These are phyloP conservation scores for Elongisporangium undulatum DNA, from an alignment of 352 stramenopile genomes.

Conservation along the genomic window DNA sequence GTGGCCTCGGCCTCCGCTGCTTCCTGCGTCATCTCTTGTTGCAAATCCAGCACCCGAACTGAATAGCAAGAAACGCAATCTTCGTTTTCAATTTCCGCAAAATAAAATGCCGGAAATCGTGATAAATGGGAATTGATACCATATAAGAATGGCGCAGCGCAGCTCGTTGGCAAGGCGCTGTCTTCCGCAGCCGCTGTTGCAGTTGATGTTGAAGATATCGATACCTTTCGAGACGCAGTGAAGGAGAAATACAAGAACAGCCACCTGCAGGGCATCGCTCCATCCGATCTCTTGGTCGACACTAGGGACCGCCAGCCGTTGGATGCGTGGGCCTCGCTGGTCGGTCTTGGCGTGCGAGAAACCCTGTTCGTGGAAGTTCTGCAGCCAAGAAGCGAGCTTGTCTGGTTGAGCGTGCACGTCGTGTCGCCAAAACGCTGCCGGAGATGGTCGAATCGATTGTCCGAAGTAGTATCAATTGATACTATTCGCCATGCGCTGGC, in stretches of 20 bases:
- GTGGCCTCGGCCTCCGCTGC: background rate
- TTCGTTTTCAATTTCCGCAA: too few relatives aligned
- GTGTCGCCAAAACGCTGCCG: background rate
- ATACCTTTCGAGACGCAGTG: background rate
- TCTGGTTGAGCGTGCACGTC: background rate
- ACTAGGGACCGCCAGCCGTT: background rate
- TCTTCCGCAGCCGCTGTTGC: too few relatives aligned
- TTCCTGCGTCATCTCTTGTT: background rate
- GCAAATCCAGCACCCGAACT: too few relatives aligned
- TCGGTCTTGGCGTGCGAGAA: background rate
- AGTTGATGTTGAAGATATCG: too few relatives aligned
- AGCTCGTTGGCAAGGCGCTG: too few relatives aligned
- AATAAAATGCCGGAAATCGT: too few relatives aligned
- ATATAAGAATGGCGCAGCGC: too few relatives aligned
- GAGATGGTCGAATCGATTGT: background rate
- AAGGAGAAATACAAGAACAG: background rate
- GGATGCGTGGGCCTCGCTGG: background rate
- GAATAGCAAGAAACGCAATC: too few relatives aligned
- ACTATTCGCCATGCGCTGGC: background rate
- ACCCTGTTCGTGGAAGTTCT: background rate
- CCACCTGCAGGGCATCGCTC: background rate
- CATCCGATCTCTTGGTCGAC: background rate
- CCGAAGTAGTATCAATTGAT: background rate
- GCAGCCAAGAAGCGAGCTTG: background rate
- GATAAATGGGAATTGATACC: too few relatives aligned